Percentiles rank a stretch among this genome's conserved stretches.
phyloP scores from a whole-genome alignment of 2,329 filamentous ascomycete species.

The Hymenoscyphus scutula region DNA sequence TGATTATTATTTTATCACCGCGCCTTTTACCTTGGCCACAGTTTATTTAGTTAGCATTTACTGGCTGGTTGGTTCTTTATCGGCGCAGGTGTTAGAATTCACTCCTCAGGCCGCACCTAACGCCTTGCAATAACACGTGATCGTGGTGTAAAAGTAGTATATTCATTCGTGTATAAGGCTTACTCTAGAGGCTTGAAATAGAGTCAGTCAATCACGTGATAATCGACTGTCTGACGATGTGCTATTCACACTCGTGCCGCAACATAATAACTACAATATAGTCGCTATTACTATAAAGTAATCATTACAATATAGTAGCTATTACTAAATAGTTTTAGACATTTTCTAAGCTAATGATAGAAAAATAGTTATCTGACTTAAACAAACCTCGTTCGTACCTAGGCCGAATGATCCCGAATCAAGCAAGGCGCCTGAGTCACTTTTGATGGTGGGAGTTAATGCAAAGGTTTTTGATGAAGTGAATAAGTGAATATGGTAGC shows the following conservation, averaged over 20 bases:
- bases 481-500: not conserved
- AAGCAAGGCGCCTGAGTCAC: not conserved
- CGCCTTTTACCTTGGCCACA: not conserved
- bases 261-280: not conserved
- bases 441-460: not conserved
- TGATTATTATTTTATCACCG: not conserved
- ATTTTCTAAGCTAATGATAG: not conserved
- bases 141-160: not conserved
- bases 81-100: not conserved
- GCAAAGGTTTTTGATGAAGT: not conserved
- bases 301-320: not conserved
- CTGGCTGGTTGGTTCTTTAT: not conserved
- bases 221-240: not conserved
- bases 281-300: not conserved
- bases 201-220: not conserved
- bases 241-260: not conserved
- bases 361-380: not conserved
- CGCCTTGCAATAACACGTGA: not conserved
- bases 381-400: not conserved
- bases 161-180: not conserved
- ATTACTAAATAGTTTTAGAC: not conserved
- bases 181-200: not conserved
- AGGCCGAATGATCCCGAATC: not conserved
- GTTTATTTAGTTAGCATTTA: not conserved
- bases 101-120: not conserved